These are phyloP conservation scores for Trichoderma sp. DNA, from an alignment of 2,329 filamentous ascomycete species.

Conservation along the genomic window DNA sequence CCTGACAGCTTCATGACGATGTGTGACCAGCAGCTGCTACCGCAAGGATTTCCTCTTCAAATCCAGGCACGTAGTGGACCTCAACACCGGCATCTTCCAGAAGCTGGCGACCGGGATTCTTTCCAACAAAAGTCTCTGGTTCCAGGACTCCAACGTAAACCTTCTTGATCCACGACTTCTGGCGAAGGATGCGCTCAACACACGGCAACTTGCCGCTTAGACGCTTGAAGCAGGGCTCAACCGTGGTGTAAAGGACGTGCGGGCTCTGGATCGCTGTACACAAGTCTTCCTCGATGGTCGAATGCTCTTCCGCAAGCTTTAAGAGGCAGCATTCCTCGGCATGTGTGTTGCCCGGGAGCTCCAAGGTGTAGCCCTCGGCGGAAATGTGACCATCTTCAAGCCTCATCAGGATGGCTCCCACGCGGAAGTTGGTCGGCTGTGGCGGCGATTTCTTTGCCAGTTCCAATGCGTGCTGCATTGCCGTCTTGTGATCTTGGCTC, in stretches of 20 bases:
- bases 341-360: slow-evolving; percentile 90
- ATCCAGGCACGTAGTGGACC: slow-evolving; percentile 70
- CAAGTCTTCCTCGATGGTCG: slow-evolving; percentile 57
- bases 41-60: slow-evolving; percentile 78
- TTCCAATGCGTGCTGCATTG: slow-evolving; percentile 72
- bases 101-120: slow-evolving; percentile 72
- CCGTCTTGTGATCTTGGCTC: slow-evolving; percentile 47
- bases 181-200: slow-evolving; percentile 72
- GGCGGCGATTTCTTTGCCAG: slow-evolving; percentile 78
- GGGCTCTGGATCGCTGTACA: slow-evolving; percentile 40
- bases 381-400: slow-evolving; percentile 60
- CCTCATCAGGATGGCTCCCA: slow-evolving; percentile 84
- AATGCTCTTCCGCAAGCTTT: slow-evolving; percentile 62
- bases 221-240: slow-evolving; percentile 79
- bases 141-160: slow-evolving; percentile 90
- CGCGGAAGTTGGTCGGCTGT: slow-evolving; percentile 87
- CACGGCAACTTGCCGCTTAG: slow-evolving; percentile 76
- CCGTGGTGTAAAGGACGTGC: slow-evolving; percentile 78
- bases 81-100: slow-evolving; percentile 72
- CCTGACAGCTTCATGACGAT: slow-evolving; percentile 13
- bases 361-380: slow-evolving; percentile 85
- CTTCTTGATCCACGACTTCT: slow-evolving; percentile 64
- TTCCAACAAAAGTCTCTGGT: slow-evolving; percentile 84
- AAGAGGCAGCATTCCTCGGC: slow-evolving; percentile 90
- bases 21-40: slow-evolving; percentile 82